phyloP scores from a whole-genome alignment of 1,139 yeast genomes.

The Saccharomycopsis phalli region DNA sequence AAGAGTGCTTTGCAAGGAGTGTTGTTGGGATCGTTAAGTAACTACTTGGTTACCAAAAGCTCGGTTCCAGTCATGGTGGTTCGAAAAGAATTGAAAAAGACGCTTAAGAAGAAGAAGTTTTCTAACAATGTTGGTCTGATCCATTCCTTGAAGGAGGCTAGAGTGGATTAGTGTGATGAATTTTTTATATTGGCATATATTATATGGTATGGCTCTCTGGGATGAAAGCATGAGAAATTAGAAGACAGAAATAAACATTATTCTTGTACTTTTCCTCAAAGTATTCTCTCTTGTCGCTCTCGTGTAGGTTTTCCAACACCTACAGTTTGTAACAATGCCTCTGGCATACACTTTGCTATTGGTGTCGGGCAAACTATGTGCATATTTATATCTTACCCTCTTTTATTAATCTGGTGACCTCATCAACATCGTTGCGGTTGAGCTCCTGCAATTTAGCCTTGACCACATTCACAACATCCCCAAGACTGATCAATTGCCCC shows the following conservation, averaged over 20 bases:
- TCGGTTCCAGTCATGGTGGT: slow-evolving; percentile 90
- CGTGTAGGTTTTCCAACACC: no score
- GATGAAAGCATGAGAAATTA: no score
- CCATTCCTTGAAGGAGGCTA: slow-evolving; percentile 18
- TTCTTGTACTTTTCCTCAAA: no score
- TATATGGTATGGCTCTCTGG: no score
- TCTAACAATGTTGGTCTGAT: slow-evolving; percentile 21
- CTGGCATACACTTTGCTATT: no score
- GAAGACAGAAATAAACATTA: no score
- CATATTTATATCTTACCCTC: no score
- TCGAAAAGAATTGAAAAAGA: slow-evolving; percentile 69
- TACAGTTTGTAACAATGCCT: no score
- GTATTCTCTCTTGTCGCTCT: no score
- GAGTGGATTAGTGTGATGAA: slow-evolving; percentile 20
- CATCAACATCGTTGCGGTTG: slow-evolving; percentile 33
- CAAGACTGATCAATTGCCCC: slow-evolving; percentile 67
- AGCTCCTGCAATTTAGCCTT: slow-evolving; percentile 40
- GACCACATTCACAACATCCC: slow-evolving; percentile 49
- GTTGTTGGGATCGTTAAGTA: slow-evolving; percentile 64
- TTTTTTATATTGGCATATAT: no score
- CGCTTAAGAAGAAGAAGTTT: slow-evolving; percentile 43
- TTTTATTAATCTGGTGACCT: slow-evolving; percentile 50
- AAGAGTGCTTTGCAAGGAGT: slow-evolving; percentile 71
- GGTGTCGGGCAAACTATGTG: no score
- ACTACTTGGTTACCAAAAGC: slow-evolving; percentile 67